Evolutionary conservation across 768 basidiomycete genomes (phyloP).

Genomic region (Austroboletus festivus): DNA sequence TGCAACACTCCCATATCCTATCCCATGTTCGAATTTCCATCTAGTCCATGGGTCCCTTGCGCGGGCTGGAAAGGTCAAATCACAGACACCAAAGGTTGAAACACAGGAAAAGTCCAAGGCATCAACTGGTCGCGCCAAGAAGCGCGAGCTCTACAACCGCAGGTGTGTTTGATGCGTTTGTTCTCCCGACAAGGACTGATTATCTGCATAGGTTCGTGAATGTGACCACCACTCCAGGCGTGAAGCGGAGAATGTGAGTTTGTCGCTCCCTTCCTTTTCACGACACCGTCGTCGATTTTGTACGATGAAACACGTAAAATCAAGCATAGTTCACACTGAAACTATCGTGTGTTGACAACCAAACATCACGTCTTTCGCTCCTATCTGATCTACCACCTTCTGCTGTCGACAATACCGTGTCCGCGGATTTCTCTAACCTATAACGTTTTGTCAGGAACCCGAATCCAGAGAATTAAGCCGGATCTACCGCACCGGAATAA

Average conservation of each 20-base stretch:
- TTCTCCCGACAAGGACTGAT: not conserved
- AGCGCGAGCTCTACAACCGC: slow-evolving; percentile 89
- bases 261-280: slow-evolving; percentile 40
- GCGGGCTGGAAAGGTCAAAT: slow-evolving; percentile 99
- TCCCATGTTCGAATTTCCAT: not conserved
- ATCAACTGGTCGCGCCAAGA: slow-evolving; percentile 95
- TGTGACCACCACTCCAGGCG: slow-evolving; percentile 81
- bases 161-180: slow-evolving; percentile 50
- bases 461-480: not conserved
- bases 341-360: slow-evolving; percentile 72
- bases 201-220: slow-evolving; percentile 70
- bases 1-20: not conserved
- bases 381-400: slow-evolving; percentile 76
- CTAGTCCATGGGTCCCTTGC: slow-evolving; percentile 98
- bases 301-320: slow-evolving; percentile 34
- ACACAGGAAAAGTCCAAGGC: slow-evolving; percentile 98
- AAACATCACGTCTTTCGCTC: slow-evolving; percentile 98
- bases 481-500: too few relatives aligned
- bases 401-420: not conserved
- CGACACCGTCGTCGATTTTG: too few relatives aligned
- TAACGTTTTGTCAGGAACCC: slow-evolving; percentile 12
- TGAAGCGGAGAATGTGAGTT: slow-evolving; percentile 94
- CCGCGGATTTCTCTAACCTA: not conserved
- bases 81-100: slow-evolving; percentile 96
- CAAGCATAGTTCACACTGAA: slow-evolving; percentile 99